phyloP scores from a whole-genome alignment of 2,329 filamentous ascomycete genomes.

The Parasarocladium wereldwijsianum region DNA sequence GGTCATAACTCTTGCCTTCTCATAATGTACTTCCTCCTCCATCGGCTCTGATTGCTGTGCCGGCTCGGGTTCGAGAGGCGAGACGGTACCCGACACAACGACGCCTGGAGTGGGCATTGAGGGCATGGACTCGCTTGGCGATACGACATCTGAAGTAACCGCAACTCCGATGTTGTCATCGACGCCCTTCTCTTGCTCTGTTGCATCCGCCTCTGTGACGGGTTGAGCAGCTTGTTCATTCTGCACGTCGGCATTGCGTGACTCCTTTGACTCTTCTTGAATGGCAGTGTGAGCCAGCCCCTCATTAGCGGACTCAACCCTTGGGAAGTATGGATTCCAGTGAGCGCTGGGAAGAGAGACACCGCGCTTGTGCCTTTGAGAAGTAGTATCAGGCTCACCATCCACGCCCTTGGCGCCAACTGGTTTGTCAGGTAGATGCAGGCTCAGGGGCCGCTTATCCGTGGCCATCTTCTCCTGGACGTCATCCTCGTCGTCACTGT shows the following conservation, averaged over 20 bases:
- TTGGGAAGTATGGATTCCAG: conserved; percentile 1
- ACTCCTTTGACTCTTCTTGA: too few species aligned
- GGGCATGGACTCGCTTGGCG: background rate
- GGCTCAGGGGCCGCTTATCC: conserved; percentile 30
- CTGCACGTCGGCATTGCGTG: background rate
- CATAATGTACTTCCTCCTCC: conserved; percentile 32
- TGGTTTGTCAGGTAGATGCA: conserved; percentile 10
- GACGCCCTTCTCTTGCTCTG: too few species aligned
- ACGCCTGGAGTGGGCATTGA: background rate
- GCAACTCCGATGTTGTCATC: conserved; percentile 1
- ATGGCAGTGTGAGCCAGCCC: too few species aligned
- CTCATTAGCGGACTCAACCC: background rate
- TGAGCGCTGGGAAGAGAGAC: background rate
- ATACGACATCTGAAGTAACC: conserved; percentile 1
- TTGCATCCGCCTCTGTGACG: background rate
- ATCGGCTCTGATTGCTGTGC: too few species aligned
- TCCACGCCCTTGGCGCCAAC: too few species aligned
- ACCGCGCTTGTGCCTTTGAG: conserved; percentile 11
- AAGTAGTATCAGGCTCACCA: conserved; percentile 8
- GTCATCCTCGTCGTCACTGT: conserved; percentile 46
- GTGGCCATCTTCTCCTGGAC: conserved; percentile 19
- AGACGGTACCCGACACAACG: conserved; percentile 1
- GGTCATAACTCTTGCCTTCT: conserved; percentile 44
- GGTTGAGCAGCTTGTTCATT: background rate
- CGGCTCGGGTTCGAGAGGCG: too few species aligned